Conservation (phyloP, 2,329 filamentous ascomycete genomes). For the Aspergillus cejpii region DNA sequence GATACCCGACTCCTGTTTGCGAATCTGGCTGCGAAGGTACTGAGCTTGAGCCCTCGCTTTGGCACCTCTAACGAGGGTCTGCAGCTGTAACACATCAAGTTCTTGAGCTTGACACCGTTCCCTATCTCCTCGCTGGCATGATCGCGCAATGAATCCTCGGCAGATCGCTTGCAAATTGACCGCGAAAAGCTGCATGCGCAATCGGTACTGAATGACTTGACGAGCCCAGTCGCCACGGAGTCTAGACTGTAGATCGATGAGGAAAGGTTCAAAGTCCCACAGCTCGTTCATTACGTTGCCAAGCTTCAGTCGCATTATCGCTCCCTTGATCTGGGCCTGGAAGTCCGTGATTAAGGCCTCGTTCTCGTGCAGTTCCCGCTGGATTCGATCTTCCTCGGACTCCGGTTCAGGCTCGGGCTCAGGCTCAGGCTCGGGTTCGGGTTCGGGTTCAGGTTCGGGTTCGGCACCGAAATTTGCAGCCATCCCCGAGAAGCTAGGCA, state of each 20-base stretch:
- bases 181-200: constrained; percentile 77
- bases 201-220: constrained; percentile 72
- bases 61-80: constrained; percentile 66
- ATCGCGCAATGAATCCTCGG: constrained; percentile 68
- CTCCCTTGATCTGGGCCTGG: constrained; percentile 79
- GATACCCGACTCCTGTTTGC: constrained; percentile 40
- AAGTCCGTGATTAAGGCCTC: constrained; percentile 67
- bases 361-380: constrained; percentile 72
- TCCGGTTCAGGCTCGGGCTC: constrained; percentile 71
- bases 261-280: constrained; percentile 73
- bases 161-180: constrained; percentile 69
- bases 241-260: constrained; percentile 76
- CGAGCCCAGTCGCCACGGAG: constrained; percentile 83
- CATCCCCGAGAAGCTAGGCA: constrained; percentile 98
- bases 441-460: constrained; percentile 66
- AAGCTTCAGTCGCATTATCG: constrained; percentile 66
- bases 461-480: constrained; percentile 90
- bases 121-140: constrained; percentile 54
- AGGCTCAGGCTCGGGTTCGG: constrained; percentile 67
- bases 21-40: constrained; percentile 35
- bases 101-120: constrained; percentile 69
- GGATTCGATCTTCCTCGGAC: constrained; percentile 81
- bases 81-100: constrained; percentile 66
- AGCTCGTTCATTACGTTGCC: constrained; percentile 79
- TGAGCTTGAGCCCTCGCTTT: constrained; percentile 41